phyloP scores from a whole-genome alignment of 2,329 filamentous ascomycete species.

The Drechslerella dactyloides region DNA sequence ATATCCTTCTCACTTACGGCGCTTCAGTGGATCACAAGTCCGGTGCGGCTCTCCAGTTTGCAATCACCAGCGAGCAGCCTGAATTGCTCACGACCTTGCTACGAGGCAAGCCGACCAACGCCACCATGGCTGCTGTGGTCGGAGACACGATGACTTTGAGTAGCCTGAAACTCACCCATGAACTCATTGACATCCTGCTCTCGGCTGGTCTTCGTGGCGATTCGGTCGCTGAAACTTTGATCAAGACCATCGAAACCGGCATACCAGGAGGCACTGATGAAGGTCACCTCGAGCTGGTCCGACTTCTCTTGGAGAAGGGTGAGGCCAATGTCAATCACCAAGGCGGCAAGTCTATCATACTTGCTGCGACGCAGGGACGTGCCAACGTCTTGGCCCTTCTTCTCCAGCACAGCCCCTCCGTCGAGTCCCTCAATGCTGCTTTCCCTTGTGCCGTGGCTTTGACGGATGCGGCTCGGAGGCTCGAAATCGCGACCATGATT shows the following conservation, averaged over 20 bases:
- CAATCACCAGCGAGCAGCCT: constrained; percentile 20
- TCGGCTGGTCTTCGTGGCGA: constrained; percentile 22
- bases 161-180: constrained; percentile 2
- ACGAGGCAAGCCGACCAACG: constrained; percentile 12
- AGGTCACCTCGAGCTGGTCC: constrained; percentile 10
- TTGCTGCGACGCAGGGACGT: constrained; percentile 9
- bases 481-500: constrained; percentile 19
- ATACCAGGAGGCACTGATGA: constrained; percentile 16
- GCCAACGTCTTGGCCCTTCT: constrained; percentile 1
- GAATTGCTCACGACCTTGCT: constrained; percentile 14
- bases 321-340: constrained; percentile 21
- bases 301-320: constrained; percentile 19
- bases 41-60: constrained; percentile 10
- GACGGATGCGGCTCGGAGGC: constrained; percentile 1
- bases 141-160: constrained; percentile 5
- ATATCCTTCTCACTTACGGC: constrained; percentile 8
- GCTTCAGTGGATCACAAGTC: constrained; percentile 17
- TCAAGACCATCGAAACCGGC: constrained; percentile 19
- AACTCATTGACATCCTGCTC: constrained; percentile 13
- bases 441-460: constrained; percentile 14
- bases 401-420: constrained; percentile 9
- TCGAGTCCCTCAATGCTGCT: constrained; percentile 22
- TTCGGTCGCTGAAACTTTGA: constrained; percentile 18
- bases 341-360: constrained; percentile 10
- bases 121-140: constrained; percentile 19